A percentile compares a stretch with the other conserved stretches of the same genome.
Evolutionary conservation across 345 rosid species (phyloP).

Genomic region (Raphanus sativus): DNA sequence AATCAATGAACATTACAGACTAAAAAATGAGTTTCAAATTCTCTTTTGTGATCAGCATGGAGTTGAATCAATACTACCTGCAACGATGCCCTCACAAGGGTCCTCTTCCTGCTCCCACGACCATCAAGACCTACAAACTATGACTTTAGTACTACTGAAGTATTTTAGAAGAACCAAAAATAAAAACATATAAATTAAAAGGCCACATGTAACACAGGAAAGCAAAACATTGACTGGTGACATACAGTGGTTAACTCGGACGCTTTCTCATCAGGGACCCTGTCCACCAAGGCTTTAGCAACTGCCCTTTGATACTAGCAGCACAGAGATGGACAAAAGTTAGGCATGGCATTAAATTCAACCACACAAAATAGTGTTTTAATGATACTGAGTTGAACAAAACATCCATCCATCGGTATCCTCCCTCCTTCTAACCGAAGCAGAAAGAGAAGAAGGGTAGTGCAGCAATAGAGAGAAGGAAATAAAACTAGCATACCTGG

Average conservation of each 20-base stretch:
- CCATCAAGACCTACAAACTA: constrained; percentile 75
- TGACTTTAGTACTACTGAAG: constrained; percentile 12
- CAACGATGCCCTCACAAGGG: constrained; percentile 98
- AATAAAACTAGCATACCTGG: constrained; percentile 55
- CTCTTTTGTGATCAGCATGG: constrained; percentile 20
- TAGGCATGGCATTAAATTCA: background rate
- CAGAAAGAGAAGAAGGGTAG: background rate
- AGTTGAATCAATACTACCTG: constrained; percentile 57
- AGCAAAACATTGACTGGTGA: constrained; percentile 26
- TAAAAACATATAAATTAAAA: background rate
- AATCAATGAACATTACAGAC: constrained; percentile 24
- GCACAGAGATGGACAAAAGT: constrained; percentile 33
- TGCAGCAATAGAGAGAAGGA: background rate
- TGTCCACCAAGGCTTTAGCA: constrained; percentile 78
- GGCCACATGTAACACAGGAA: constrained; percentile 18
- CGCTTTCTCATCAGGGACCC: constrained; percentile 69
- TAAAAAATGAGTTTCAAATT: constrained; percentile 17
- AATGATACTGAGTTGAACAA: background rate
- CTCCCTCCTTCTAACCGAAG: background rate
- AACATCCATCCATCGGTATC: background rate
- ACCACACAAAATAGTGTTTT: background rate
- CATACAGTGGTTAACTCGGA: constrained; percentile 65
- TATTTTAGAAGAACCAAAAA: constrained; percentile 4
- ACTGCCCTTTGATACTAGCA: constrained; percentile 90
- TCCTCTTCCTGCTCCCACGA: constrained; percentile 99